These are phyloP conservation scores for Neofusicoccum umdonicola DNA, from an alignment of 2,329 filamentous ascomycete genomes.

Conservation along the genomic window DNA sequence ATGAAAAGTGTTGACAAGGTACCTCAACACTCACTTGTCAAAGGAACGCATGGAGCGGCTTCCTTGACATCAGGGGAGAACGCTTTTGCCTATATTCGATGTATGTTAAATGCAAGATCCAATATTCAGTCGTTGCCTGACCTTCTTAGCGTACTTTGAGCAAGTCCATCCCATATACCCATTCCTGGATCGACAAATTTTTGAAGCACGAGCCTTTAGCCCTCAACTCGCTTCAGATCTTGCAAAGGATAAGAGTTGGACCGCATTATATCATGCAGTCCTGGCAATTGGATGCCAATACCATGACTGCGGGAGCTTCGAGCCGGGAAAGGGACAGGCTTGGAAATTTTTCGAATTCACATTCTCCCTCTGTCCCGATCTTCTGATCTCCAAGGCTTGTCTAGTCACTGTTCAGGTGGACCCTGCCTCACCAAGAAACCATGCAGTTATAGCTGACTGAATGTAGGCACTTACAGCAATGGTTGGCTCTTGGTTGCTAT, in stretches of 20 bases:
- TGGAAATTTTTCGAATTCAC: conserved; percentile 43
- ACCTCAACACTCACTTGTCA: not conserved
- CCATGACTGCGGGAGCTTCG: conserved; percentile 36
- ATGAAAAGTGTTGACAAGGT: conserved; percentile 16
- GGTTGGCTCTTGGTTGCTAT: not conserved
- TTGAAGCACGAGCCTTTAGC: conserved; percentile 33
- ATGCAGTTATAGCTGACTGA: too few species aligned
- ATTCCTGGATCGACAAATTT: conserved; percentile 39
- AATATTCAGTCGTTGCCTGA: not conserved
- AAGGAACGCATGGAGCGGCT: not conserved
- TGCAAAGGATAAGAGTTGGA: conserved; percentile 32
- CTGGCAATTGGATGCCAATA: conserved; percentile 42
- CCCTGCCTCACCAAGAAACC: too few species aligned
- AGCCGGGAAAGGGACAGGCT: conserved; percentile 38
- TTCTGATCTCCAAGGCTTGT: conserved; percentile 26
- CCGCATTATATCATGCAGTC: conserved; percentile 39
- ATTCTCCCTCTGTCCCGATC: conserved; percentile 36
- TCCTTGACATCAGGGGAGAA: not conserved
- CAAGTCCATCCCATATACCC: conserved; percentile 41
- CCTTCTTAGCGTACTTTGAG: conserved; percentile 38
- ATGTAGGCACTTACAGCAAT: conserved; percentile 26
- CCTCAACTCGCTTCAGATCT: conserved; percentile 28
- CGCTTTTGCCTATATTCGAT: not conserved
- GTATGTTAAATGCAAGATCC: not conserved
- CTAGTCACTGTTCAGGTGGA: conserved; percentile 25